phyloP scores from a whole-genome alignment of 495 filamentous ascomycete genomes.

The Tuber aestivum region DNA sequence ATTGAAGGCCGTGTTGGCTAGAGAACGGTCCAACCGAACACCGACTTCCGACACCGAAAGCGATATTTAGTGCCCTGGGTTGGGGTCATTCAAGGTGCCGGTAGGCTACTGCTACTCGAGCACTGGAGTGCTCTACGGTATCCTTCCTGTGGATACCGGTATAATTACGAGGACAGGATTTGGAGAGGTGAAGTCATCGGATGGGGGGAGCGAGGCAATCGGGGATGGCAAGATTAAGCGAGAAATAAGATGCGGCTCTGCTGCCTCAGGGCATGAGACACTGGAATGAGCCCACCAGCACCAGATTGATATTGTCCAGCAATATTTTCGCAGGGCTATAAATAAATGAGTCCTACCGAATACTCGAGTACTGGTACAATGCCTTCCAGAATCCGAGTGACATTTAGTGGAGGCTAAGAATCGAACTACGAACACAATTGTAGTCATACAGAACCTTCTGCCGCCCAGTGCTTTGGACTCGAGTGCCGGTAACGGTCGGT shows the following conservation, averaged over 20 bases:
- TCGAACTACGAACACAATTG: neutral
- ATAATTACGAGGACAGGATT: neutral
- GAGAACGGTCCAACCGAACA: neutral
- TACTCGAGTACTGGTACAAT: neutral
- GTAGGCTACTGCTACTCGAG: neutral
- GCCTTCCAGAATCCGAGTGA: neutral
- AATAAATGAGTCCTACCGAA: neutral
- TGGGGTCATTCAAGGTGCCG: neutral
- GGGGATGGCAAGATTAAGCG: neutral
- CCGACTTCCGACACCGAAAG: neutral
- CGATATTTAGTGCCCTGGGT: neutral
- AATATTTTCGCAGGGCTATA: neutral
- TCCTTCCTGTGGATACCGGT: neutral
- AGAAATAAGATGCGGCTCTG: conserved; percentile 5
- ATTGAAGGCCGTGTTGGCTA: neutral
- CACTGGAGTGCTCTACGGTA: neutral
- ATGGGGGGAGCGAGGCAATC: neutral
- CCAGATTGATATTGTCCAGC: neutral
- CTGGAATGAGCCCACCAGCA: neutral
- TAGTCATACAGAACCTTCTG: neutral
- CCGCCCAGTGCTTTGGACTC: neutral
- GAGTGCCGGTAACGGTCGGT: neutral
- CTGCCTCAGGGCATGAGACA: neutral
- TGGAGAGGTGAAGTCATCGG: neutral
- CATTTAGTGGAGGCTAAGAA: neutral